Percentiles rank a stretch among this genome's conserved stretches.
These are phyloP conservation scores for Tritrichomonas foetus DNA, from an alignment of 208 protist species.

Conservation along the genomic window DNA sequence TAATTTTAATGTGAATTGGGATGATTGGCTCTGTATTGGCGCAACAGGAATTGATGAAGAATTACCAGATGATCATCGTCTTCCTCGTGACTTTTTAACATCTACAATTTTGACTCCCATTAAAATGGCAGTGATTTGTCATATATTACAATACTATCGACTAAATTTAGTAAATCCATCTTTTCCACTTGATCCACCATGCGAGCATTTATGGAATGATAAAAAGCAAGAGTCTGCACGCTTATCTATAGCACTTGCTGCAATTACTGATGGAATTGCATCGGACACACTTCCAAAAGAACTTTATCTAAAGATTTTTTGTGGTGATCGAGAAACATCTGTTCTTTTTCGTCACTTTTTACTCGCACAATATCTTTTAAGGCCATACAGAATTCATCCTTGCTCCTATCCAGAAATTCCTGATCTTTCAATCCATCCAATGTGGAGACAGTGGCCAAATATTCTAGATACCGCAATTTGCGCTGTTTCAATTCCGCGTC, in stretches of 20 bases:
- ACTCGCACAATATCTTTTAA: background rate
- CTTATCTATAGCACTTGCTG: background rate
- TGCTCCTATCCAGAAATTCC: background rate
- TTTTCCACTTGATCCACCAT: background rate
- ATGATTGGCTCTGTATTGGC: background rate
- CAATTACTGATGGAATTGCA: background rate
- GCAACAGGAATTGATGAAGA: background rate
- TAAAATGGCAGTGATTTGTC: background rate
- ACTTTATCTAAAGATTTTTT: background rate
- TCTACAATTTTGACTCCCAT: background rate
- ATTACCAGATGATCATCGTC: background rate
- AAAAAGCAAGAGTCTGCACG: background rate
- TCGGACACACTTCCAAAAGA: background rate
- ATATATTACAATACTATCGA: background rate
- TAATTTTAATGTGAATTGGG: background rate
- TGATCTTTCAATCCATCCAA: background rate
- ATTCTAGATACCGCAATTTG: background rate
- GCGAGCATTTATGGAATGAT: background rate
- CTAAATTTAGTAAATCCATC: background rate
- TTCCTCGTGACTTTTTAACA: constrained; percentile 3
- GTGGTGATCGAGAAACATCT: background rate
- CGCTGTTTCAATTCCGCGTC: background rate
- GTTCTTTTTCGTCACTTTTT: background rate
- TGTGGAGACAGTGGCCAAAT: background rate
- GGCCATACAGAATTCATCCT: background rate